Evolutionary conservation across 1,284 basidiomycete genomes (phyloP).

Genomic region (Heterobasidion occidentale): DNA sequence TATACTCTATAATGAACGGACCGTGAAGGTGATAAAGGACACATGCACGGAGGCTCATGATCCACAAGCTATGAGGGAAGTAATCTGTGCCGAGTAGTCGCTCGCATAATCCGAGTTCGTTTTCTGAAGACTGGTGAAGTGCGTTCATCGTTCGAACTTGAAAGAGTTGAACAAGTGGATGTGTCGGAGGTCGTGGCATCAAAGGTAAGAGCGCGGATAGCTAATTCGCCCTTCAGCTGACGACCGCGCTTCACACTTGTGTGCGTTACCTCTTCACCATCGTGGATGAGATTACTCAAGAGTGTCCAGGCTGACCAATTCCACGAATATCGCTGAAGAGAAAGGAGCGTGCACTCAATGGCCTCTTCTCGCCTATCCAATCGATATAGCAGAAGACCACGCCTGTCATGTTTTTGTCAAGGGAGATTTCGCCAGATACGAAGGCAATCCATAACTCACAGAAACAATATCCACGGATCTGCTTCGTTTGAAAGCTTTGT

Average conservation of each 20-base stretch:
- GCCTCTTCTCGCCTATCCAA: conserved; percentile 79
- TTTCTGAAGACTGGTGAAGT: conserved; percentile 81
- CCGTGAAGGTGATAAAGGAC: conserved; percentile 89
- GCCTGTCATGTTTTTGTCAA: conserved; percentile 36
- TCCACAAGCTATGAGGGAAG: conserved; percentile 81
- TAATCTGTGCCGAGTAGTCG: conserved; percentile 61
- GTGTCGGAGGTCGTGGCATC: conserved; percentile 55
- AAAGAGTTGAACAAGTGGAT: conserved; percentile 81
- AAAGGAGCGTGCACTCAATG: conserved; percentile 74
- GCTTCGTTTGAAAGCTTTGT: conserved; percentile 33
- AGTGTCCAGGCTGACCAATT: conserved; percentile 95
- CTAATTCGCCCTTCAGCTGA: conserved; percentile 23
- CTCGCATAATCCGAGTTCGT: conserved; percentile 73
- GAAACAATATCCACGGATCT: conserved; percentile 83
- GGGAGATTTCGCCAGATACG: conserved; percentile 27
- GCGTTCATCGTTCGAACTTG: conserved; percentile 87
- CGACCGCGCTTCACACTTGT: neutral
- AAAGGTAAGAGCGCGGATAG: conserved; percentile 57
- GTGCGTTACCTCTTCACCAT: conserved; percentile 76
- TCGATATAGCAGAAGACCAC: conserved; percentile 62
- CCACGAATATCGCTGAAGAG: conserved; percentile 81
- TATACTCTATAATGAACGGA: conserved; percentile 25
- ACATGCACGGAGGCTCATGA: conserved; percentile 81
- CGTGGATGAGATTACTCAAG: conserved; percentile 74
- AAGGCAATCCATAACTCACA: conserved; percentile 41